Evolutionary conservation across 2,329 filamentous ascomycete species (phyloP).

Genomic region (Didymella keratinophila): DNA sequence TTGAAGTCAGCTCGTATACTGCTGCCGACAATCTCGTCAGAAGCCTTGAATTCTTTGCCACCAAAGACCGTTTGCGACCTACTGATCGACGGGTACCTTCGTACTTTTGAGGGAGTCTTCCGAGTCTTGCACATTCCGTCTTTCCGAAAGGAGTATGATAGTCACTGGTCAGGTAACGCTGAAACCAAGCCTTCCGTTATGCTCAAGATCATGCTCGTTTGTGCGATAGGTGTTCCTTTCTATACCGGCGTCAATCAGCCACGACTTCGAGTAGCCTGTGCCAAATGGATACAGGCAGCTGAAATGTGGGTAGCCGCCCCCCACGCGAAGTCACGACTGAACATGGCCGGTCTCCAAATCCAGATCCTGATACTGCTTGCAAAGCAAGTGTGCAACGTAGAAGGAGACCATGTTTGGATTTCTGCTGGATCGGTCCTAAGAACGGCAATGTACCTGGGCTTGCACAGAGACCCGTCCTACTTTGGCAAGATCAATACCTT

Average conservation of each 20-base stretch:
- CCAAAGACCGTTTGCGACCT: constrained; percentile 54
- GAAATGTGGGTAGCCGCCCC: constrained; percentile 63
- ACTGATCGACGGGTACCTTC: constrained; percentile 60
- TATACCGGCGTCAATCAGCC: constrained; percentile 60
- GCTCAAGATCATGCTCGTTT: constrained; percentile 59
- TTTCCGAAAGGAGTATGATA: constrained; percentile 60
- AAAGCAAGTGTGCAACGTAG: constrained; percentile 46
- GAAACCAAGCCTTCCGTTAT: constrained; percentile 55
- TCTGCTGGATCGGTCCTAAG: constrained; percentile 50
- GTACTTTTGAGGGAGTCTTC: constrained; percentile 58
- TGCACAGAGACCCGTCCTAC: constrained; percentile 51
- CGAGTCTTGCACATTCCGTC: constrained; percentile 62
- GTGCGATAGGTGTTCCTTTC: constrained; percentile 52
- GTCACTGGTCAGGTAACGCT: constrained; percentile 56
- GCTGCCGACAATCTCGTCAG: constrained; percentile 55
- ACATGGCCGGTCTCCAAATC: constrained; percentile 61
- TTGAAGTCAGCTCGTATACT: constrained; percentile 57
- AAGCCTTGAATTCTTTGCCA: constrained; percentile 56
- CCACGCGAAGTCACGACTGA: constrained; percentile 61
- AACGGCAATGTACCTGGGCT: constrained; percentile 52
- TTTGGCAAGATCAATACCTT: constrained; percentile 49
- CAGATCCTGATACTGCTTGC: constrained; percentile 50
- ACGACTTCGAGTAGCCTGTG: constrained; percentile 42
- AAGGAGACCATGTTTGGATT: constrained; percentile 51
- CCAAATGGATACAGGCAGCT: constrained; percentile 65